Conservation (phyloP, 441 rosid genomes). For the Populus tomentosa region DNA sequence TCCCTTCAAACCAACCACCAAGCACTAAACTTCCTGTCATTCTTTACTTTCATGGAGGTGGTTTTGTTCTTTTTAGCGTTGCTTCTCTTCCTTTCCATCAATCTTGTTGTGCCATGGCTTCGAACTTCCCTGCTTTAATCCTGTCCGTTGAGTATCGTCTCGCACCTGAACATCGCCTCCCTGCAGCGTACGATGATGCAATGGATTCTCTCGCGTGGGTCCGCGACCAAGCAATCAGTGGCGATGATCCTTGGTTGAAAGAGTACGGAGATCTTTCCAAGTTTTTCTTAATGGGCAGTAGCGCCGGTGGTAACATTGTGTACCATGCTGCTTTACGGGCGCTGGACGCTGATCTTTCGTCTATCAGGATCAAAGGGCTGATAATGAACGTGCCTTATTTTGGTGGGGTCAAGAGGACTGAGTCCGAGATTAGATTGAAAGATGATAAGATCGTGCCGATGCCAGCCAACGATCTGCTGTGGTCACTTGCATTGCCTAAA, state of each 20-base stretch:
- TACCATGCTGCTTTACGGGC: slow-evolving; percentile 55
- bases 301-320: slow-evolving; percentile 72
- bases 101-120: slow-evolving; percentile 45
- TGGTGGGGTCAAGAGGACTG: slow-evolving; percentile 58
- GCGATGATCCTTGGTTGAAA: slow-evolving; percentile 55
- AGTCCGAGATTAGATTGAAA: slow-evolving; percentile 44
- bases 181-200: slow-evolving; percentile 81
- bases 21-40: slow-evolving; percentile 52
- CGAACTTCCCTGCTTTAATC: slow-evolving; percentile 41
- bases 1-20: slow-evolving; percentile 37
- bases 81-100: slow-evolving; percentile 48
- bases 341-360: slow-evolving; percentile 38
- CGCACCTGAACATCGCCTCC: slow-evolving; percentile 83
- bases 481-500: slow-evolving; percentile 64
- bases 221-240: slow-evolving; percentile 41
- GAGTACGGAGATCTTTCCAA: slow-evolving; percentile 48
- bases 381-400: slow-evolving; percentile 64
- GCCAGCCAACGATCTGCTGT: slow-evolving; percentile 49
- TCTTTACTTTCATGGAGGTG: slow-evolving; percentile 78
- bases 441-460: slow-evolving; percentile 54
- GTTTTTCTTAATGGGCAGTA: slow-evolving; percentile 63
- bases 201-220: slow-evolving; percentile 65
- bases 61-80: slow-evolving; percentile 56
- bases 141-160: slow-evolving; percentile 80
- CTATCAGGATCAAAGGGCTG: slow-evolving; percentile 58